phyloP scores from a whole-genome alignment of 495 filamentous ascomycete genomes.

The Polyplosphaeria fusca region DNA sequence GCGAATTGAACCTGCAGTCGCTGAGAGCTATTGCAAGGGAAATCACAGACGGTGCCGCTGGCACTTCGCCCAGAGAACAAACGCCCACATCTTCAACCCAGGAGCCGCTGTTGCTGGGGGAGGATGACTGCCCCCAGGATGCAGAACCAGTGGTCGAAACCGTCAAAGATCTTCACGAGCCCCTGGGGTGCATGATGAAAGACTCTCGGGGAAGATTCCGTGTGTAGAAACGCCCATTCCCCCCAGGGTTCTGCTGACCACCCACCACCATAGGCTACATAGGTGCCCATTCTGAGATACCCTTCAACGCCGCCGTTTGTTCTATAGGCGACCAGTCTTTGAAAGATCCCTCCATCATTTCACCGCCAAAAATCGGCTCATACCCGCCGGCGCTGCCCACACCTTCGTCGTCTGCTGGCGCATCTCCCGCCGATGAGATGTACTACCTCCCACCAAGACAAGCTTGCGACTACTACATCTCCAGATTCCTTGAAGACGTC shows the following conservation, averaged over 20 bases:
- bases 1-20: slow-evolving; percentile 21
- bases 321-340: not conserved
- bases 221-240: no score
- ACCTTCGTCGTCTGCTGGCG: slow-evolving; percentile 12
- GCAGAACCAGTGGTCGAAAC: slow-evolving; percentile 24
- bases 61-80: not conserved
- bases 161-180: slow-evolving; percentile 27
- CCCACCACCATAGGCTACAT: slow-evolving; percentile 24
- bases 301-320: slow-evolving; percentile 30
- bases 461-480: slow-evolving; percentile 21
- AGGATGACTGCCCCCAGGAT: slow-evolving; percentile 14
- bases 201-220: slow-evolving; percentile 23
- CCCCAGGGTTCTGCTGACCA: not conserved
- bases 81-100: slow-evolving; percentile 1
- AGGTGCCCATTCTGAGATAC: slow-evolving; percentile 29
- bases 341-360: slow-evolving; percentile 18
- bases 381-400: slow-evolving; percentile 22
- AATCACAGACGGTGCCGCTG: slow-evolving; percentile 8
- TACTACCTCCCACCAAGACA: slow-evolving; percentile 23
- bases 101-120: not conserved
- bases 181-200: slow-evolving; percentile 30
- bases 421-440: not conserved
- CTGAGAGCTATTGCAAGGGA: slow-evolving; percentile 23
- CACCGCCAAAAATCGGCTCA: slow-evolving; percentile 15
- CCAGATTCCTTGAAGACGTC: slow-evolving; percentile 24